phyloP scores from a whole-genome alignment of 371 early-diverging fungal species.

The Gilbertella persicaria region DNA sequence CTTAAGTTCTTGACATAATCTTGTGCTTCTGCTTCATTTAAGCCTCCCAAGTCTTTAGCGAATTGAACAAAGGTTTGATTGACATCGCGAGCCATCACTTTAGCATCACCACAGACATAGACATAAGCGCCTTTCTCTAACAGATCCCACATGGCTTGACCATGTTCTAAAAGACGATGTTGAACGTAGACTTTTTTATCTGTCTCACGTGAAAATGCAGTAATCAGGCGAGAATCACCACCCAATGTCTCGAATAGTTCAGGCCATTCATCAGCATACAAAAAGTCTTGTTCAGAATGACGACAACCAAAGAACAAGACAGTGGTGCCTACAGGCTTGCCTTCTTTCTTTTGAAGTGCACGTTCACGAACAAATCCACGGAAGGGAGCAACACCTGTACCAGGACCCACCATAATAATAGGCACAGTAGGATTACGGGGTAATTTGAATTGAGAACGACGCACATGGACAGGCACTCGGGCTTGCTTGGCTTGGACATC shows the following conservation, averaged over 20 bases:
- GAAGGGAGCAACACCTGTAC: slow-evolving; percentile 98
- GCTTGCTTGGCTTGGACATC: slow-evolving; percentile 20
- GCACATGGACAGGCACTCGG: slow-evolving; percentile 83
- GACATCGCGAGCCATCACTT: slow-evolving; percentile 95
- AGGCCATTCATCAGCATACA: slow-evolving; percentile 90
- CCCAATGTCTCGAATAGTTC: slow-evolving; percentile 60
- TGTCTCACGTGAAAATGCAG: slow-evolving; percentile 88
- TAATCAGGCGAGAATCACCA: slow-evolving; percentile 63
- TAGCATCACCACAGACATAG: slow-evolving; percentile 97
- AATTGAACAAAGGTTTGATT: slow-evolving; percentile 67
- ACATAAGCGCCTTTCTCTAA: slow-evolving; percentile 76
- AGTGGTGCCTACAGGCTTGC: slow-evolving; percentile 74
- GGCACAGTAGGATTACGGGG: slow-evolving; percentile 80
- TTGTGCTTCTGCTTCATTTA: slow-evolving; percentile 69
- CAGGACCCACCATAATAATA: slow-evolving; percentile 97
- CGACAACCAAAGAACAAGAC: slow-evolving; percentile 94
- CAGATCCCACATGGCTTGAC: slow-evolving; percentile 73
- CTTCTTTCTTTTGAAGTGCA: slow-evolving; percentile 57
- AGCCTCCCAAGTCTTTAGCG: slow-evolving; percentile 69
- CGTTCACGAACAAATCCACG: slow-evolving; percentile 94
- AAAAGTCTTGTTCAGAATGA: slow-evolving; percentile 75
- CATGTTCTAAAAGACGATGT: slow-evolving; percentile 69
- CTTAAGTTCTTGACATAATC: slow-evolving; percentile 84
- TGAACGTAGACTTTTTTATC: slow-evolving; percentile 88
- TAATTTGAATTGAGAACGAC: slow-evolving; percentile 85